A percentile compares a stretch with the other conserved stretches of the same genome.
Conservation (phyloP, 768 basidiomycete genomes). For the Trichaptum fuscoviolaceum region DNA sequence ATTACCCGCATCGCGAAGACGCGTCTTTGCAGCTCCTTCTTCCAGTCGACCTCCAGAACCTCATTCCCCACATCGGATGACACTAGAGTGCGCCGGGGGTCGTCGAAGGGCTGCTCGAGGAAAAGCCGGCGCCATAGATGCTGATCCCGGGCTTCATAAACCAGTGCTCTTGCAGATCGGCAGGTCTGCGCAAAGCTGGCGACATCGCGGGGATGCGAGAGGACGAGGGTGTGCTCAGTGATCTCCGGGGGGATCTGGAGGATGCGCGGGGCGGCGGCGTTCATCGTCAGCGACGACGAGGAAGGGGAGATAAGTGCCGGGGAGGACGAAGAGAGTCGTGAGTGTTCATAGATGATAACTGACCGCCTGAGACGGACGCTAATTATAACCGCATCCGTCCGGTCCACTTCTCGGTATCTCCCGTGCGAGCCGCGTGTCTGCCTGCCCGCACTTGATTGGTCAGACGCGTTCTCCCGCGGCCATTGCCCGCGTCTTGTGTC, state of each 20-base stretch:
- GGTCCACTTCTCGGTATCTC: neutral
- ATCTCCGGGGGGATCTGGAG: constrained; percentile 53
- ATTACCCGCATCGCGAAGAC: constrained; percentile 34
- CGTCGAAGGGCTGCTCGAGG: constrained; percentile 54
- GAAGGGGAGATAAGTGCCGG: constrained; percentile 5
- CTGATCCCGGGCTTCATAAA: constrained; percentile 46
- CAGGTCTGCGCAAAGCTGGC: constrained; percentile 56
- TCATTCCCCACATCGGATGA: constrained; percentile 4
- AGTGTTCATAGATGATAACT: neutral
- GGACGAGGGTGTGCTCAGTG: constrained; percentile 48
- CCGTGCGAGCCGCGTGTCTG: neutral
- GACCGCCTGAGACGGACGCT: neutral
- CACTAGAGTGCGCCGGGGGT: constrained; percentile 39
- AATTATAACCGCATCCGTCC: neutral
- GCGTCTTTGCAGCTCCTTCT: constrained; percentile 33
- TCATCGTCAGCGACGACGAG: constrained; percentile 11
- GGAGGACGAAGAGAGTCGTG: neutral
- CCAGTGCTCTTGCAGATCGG: constrained; percentile 38
- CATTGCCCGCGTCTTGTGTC: neutral
- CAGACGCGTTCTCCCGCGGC: neutral
- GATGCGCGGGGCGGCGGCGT: constrained; percentile 13
- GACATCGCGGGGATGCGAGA: constrained; percentile 54
- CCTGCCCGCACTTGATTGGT: neutral
- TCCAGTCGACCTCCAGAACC: constrained; percentile 26
- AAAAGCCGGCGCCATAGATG: constrained; percentile 69